Base-by-base conservation (phyloP, 768 basidiomycete species). In the Leccinum fibrillosum region DNA sequence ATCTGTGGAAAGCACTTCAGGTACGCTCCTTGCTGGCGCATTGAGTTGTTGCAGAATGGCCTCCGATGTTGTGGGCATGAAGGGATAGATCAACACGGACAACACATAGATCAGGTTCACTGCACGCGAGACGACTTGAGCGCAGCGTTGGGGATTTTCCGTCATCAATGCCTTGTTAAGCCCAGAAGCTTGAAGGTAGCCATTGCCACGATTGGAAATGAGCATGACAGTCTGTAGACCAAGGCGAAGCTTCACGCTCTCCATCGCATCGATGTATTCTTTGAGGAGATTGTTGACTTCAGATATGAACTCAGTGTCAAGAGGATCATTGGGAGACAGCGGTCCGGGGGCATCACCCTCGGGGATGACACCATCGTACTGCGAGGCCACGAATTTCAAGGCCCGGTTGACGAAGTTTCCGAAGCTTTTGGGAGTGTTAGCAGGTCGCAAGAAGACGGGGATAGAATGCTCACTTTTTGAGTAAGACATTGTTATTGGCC, bases 331-430 rank as follows among this genome's bases (percentile, higher is more conserved):
- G 15, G 83, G 80, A 8, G 88, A 85, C 49, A 91, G 76, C 17
- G 87, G 84, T 6, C 91, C 91, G 8, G 83, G 80, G 19, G 76
- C 75, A 61, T 92, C 89, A 17, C 78, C 80, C 52, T 95, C 92
- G 1, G 96, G 94, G 37, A 98, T 79, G 45, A 88, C 74, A 51
- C 90, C 75, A 54, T 86, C 82, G 69, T 88, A 96, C 69, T 93
- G 92, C 5, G 91, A 88, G 6, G 88, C 83, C 30, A 94, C 83
- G 69, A 99, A 99, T 74, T 98, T 98, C 69, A 98, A 78, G 17
- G 85, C 80, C 26, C 97, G 89, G 73, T 99, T 99, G 62, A 98
- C 90, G 66, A 97, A 98, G 77, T 99, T 99, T 47, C 97, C 97
- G 65, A 99, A 90, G 76, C 92, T 93, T 23, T 42, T 21, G 17